These are phyloP conservation scores for Phytophthora sojae DNA, from an alignment of 352 stramenopile species.

Conservation along the genomic window DNA sequence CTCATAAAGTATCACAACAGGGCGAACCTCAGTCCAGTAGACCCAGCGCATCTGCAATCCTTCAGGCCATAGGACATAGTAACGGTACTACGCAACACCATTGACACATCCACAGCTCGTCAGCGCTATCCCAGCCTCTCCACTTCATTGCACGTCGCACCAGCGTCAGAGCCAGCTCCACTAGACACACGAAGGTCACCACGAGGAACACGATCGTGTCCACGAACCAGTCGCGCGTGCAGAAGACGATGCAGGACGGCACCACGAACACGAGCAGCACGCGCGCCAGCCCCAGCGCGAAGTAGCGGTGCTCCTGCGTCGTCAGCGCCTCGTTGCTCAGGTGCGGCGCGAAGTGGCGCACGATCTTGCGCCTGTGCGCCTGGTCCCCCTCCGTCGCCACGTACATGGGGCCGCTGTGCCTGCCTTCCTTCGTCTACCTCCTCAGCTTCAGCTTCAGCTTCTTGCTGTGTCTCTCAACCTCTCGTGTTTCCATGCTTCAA, in stretches of 20 bases:
- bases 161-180: slow-evolving; percentile 60
- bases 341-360: slow-evolving; percentile 76
- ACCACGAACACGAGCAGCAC: slow-evolving; percentile 62
- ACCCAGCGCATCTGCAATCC: slow-evolving; percentile 67
- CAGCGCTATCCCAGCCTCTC: background rate
- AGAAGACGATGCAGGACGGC: slow-evolving; percentile 56
- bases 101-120: slow-evolving; percentile 16
- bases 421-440: too few relatives aligned
- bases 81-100: slow-evolving; percentile 59
- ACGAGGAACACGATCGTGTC: slow-evolving; percentile 71
- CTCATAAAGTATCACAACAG: too few relatives aligned
- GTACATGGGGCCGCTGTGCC: slow-evolving; percentile 28
- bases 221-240: slow-evolving; percentile 61
- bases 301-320: slow-evolving; percentile 64
- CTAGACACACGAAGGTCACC: slow-evolving; percentile 54
- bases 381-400: slow-evolving; percentile 43
- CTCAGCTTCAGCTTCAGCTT: background rate
- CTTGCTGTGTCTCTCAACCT: slow-evolving; percentile 14
- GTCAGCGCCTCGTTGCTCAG: slow-evolving; percentile 59
- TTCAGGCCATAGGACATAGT: slow-evolving; percentile 78
- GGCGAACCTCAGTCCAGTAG: slow-evolving; percentile 74
- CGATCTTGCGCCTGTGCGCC: slow-evolving; percentile 76
- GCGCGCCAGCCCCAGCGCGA: slow-evolving; percentile 58
- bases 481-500: slow-evolving; percentile 16
- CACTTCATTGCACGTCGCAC: slow-evolving; percentile 32